Conservation (phyloP, 768 basidiomycete species). For the Tephrocybe sp. region DNA sequence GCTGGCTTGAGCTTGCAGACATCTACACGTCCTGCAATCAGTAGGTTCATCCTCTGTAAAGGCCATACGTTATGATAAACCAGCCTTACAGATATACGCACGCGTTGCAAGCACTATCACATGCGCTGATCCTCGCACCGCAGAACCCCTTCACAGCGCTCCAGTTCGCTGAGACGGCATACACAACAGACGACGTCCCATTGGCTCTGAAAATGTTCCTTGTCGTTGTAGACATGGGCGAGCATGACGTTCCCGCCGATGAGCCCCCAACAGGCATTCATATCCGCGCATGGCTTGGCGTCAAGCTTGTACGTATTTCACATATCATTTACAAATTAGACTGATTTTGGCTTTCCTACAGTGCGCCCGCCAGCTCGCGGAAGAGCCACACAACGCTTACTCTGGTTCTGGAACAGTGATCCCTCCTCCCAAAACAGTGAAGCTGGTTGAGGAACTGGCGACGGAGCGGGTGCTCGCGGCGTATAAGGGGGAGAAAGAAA, state of each 20-base stretch:
- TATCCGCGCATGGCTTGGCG: slow-evolving; percentile 80
- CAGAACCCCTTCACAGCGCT: slow-evolving; percentile 85
- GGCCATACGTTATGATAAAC: not conserved
- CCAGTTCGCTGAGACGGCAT: slow-evolving; percentile 88
- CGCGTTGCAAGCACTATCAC: slow-evolving; percentile 75
- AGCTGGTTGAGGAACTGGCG: slow-evolving; percentile 67
- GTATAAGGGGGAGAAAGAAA: slow-evolving; percentile 51
- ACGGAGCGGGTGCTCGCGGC: slow-evolving; percentile 67
- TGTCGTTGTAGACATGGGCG: slow-evolving; percentile 76
- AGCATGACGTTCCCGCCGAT: slow-evolving; percentile 45
- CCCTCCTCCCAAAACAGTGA: slow-evolving; percentile 49
- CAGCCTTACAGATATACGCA: slow-evolving; percentile 64
- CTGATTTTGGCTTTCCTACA: slow-evolving; percentile 22
- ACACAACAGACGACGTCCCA: slow-evolving; percentile 72
- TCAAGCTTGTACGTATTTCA: slow-evolving; percentile 66
- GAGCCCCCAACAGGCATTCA: slow-evolving; percentile 53
- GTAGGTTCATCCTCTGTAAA: slow-evolving; percentile 42
- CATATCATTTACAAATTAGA: not conserved
- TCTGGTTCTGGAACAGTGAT: slow-evolving; percentile 61
- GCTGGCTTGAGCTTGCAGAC: slow-evolving; percentile 85
- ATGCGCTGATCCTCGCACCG: slow-evolving; percentile 78
- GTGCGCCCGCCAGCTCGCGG: slow-evolving; percentile 61
- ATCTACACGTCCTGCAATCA: slow-evolving; percentile 74
- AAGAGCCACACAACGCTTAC: slow-evolving; percentile 31
- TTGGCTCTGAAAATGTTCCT: slow-evolving; percentile 81